phyloP scores from a whole-genome alignment of 1,284 basidiomycete species.

The Cutaneotrichosporon cavernicola region DNA sequence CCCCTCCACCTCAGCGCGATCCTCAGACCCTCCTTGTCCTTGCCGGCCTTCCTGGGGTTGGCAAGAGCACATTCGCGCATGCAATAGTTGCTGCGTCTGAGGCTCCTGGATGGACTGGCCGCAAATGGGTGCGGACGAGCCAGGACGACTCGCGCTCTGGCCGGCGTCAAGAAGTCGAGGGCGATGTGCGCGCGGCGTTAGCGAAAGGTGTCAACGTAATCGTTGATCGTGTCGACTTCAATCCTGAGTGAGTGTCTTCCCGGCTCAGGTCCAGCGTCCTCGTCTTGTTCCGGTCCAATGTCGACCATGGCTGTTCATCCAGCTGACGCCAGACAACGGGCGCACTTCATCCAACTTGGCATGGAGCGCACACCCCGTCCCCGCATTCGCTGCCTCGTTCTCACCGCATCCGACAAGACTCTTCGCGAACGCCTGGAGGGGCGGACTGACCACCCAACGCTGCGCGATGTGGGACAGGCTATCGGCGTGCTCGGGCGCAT shows the following conservation, averaged over 20 bases:
- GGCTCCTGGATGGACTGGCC: background rate
- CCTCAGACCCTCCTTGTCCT: constrained; percentile 45
- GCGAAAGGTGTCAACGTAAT: constrained; percentile 44
- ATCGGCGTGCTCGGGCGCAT: constrained; percentile 44
- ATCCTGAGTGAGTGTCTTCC: constrained; percentile 37
- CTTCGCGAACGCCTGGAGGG: constrained; percentile 35
- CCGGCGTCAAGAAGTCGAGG: constrained; percentile 47
- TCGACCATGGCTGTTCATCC: background rate
- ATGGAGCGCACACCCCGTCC: constrained; percentile 20
- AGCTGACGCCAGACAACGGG: constrained; percentile 42
- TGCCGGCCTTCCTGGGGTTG: constrained; percentile 48
- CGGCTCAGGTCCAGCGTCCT: background rate
- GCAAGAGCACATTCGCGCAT: constrained; percentile 48
- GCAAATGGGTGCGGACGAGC: constrained; percentile 46
- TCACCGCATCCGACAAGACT: constrained; percentile 27
- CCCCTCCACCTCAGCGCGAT: background rate
- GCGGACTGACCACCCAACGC: constrained; percentile 46
- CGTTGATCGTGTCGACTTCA: constrained; percentile 50
- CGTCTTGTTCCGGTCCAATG: background rate
- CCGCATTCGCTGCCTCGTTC: constrained; percentile 29
- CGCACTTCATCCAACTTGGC: constrained; percentile 47
- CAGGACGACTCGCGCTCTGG: constrained; percentile 49
- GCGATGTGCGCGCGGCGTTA: constrained; percentile 33
- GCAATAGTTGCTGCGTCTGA: constrained; percentile 30
- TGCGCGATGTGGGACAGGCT: constrained; percentile 40